A percentile compares a stretch with the other conserved stretches of the same genome.
These are phyloP conservation scores for Cercospora citrullina DNA, from an alignment of 2,329 filamentous ascomycete species.

Conservation along the genomic window DNA sequence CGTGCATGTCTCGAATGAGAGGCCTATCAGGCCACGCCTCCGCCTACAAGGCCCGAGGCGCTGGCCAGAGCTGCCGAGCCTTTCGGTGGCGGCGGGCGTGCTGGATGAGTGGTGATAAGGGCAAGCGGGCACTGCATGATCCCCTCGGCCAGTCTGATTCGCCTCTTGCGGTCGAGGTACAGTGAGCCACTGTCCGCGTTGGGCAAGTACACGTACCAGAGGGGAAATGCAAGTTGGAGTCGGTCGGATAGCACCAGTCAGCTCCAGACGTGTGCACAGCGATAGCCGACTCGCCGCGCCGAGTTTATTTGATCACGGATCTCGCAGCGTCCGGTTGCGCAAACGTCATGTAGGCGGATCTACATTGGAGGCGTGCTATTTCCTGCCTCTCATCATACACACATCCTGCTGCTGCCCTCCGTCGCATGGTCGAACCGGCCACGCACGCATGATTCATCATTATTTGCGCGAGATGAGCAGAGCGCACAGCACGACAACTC, in stretches of 20 bases:
- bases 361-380: background rate
- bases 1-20: constrained; percentile 5
- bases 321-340: constrained; percentile 2
- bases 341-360: background rate
- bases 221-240: background rate
- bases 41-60: constrained; percentile 7
- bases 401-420: background rate
- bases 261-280: background rate
- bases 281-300: constrained; percentile 1
- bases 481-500: background rate
- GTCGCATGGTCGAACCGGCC: background rate
- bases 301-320: constrained; percentile 3
- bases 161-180: background rate
- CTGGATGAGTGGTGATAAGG: background rate
- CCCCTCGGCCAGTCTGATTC: background rate
- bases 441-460: constrained; percentile 1
- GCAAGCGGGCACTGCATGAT: background rate
- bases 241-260: background rate
- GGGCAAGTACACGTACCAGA: background rate
- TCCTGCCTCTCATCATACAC: background rate
- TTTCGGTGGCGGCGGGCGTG: background rate
- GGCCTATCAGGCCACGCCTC: constrained; percentile 1
- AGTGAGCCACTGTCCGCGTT: background rate
- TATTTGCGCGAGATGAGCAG: background rate
- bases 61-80: constrained; percentile 6